These are phyloP conservation scores for Colletotrichum sojae DNA, from an alignment of 2,329 filamentous ascomycete genomes.

Conservation along the genomic window DNA sequence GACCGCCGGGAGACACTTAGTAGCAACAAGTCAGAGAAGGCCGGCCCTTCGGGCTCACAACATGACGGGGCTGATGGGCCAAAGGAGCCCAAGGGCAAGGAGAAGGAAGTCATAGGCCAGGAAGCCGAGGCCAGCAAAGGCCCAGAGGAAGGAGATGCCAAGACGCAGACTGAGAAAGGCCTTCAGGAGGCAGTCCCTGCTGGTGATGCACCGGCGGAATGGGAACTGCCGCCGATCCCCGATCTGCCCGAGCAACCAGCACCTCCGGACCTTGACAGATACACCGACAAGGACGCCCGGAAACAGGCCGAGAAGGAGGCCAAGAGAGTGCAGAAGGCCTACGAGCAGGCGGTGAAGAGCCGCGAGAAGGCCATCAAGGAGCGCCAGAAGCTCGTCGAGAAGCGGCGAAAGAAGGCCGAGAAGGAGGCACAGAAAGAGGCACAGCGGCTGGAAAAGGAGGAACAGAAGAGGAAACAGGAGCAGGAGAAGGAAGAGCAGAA, in stretches of 20 bases:
- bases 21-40: neutral
- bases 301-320: conserved; percentile 80
- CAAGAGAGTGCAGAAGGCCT: conserved; percentile 72
- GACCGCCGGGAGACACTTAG: conserved; percentile 13
- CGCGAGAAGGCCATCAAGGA: conserved; percentile 75
- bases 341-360: conserved; percentile 77
- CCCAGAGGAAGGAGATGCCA: neutral
- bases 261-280: conserved; percentile 69
- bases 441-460: conserved; percentile 49
- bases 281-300: conserved; percentile 74
- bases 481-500: conserved; percentile 46
- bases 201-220: conserved; percentile 4
- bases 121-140: neutral
- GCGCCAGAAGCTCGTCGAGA: conserved; percentile 71
- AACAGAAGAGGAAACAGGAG: conserved; percentile 48
- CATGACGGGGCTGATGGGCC: neutral
- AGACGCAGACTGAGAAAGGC: neutral
- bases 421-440: conserved; percentile 58
- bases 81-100: conserved; percentile 27
- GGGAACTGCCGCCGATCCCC: conserved; percentile 59
- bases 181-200: neutral
- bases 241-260: conserved; percentile 68
- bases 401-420: conserved; percentile 62
- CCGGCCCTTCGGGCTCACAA: neutral
- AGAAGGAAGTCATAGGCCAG: neutral